Evolutionary conservation across 2,329 filamentous ascomycete genomes (phyloP).

Genomic region (Phyllosticta citribraziliensis): DNA sequence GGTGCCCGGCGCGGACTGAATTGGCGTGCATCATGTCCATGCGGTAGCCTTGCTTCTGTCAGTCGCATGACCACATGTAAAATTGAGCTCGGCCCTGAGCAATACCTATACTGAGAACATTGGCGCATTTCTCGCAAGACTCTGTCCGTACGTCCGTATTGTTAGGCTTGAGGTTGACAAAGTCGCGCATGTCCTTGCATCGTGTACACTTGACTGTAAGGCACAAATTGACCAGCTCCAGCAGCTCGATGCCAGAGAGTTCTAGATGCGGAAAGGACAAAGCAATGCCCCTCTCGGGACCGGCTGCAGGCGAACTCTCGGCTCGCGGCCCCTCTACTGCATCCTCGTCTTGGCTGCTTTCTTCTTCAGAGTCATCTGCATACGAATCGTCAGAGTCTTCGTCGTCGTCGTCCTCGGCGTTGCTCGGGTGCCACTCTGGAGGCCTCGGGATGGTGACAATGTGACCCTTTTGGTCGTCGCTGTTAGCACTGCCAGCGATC

Average conservation of each 20-base stretch:
- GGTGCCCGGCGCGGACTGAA: conserved; percentile 66
- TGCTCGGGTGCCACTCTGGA: conserved; percentile 54
- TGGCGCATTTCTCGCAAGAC: conserved; percentile 47
- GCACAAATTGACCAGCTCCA: conserved; percentile 58
- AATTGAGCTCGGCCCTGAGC: neutral
- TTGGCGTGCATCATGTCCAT: conserved; percentile 62
- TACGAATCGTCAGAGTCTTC: conserved; percentile 31
- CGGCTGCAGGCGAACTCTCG: conserved; percentile 27
- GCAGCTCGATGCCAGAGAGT: conserved; percentile 64
- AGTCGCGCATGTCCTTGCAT: conserved; percentile 64
- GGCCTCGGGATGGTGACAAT: conserved; percentile 64
- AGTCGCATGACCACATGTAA: conserved; percentile 4
- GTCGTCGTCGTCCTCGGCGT: conserved; percentile 23
- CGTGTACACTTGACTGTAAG: conserved; percentile 68
- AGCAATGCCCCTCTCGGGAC: conserved; percentile 59
- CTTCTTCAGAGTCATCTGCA: conserved; percentile 37
- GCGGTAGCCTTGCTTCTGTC: conserved; percentile 30
- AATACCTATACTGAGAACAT: conserved; percentile 35
- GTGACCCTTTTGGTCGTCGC: conserved; percentile 47
- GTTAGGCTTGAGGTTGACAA: conserved; percentile 54
- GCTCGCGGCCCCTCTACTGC: conserved; percentile 39
- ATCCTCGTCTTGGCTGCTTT: conserved; percentile 29
- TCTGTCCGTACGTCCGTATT: conserved; percentile 33
- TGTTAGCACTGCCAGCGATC: conserved; percentile 20
- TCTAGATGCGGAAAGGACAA: conserved; percentile 71